Base-by-base conservation (phyloP, 2,329 filamentous ascomycete genomes). In the Shiraia bambusicola region DNA sequence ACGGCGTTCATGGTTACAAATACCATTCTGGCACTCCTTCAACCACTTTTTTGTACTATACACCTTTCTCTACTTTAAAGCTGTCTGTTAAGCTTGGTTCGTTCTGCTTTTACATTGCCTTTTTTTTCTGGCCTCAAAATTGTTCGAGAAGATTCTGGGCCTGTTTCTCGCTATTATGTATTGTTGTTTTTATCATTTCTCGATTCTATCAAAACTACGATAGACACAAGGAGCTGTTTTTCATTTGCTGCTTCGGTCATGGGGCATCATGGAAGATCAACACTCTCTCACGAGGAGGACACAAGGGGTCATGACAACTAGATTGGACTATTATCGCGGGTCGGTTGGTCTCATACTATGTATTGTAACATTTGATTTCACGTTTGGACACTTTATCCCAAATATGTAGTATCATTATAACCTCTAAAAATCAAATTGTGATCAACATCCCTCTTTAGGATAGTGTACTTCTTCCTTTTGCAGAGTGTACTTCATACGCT, bases 11-110 rank as follows among this genome's bases (percentile, higher is more conserved):
- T 47, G 47, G 32, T 52, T 42, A 35, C 37, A 45, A 47, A 53
- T 64, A 59, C 54, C 57, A 57, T 65, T 65, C 59, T 53, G 59
- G 59, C 61, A 54, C 54, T 65, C 59, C 39, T 58, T 54, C 34
- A 36, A 50, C 59, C 55, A 51, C 44, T 51, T 44, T n/a, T 19
- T 65, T 65, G 61, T 66, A 66, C 56, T 40, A 59, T 58, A 62
- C 40, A 32, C 42, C 45, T 42, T 45, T 40, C 25, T 25, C 26
- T 46, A 27, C 38, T 37, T 24, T 14, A 26, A n/a, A 29, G 14
- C 30, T 30, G 25, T 32, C 12, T 27, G 34, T 27, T 45, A n/a
- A 15, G 26, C 24, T 30, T 35, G 28, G 43, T 26, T 30, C 40
- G 38, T 41, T 49, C 33, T 36, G 42, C 17, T 29, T 9, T 42